Percentiles rank a stretch among this genome's conserved stretches.
phyloP scores from a whole-genome alignment of 352 stramenopile genomes.

The Globisporangium cylindrosporum region DNA sequence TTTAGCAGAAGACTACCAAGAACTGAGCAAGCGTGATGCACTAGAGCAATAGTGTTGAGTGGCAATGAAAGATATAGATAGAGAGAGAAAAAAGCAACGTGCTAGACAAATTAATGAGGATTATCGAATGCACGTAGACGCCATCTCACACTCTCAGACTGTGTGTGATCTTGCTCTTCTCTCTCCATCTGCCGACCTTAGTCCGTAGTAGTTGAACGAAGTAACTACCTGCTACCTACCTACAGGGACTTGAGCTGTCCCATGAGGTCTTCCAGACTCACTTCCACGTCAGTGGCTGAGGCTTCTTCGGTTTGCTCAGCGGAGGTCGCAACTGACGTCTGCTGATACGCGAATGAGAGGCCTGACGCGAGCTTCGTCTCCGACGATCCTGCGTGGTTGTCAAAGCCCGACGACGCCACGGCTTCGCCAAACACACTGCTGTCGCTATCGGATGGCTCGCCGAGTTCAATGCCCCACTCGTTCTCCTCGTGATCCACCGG shows the following conservation, averaged over 20 bases:
- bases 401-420: constrained; percentile 6
- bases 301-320: constrained; percentile 17
- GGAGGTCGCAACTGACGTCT: constrained; percentile 17
- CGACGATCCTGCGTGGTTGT: constrained; percentile 9
- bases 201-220: neutral
- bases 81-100: neutral
- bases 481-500: constrained; percentile 72
- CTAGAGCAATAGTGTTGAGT: neutral
- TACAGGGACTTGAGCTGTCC: constrained; percentile 73
- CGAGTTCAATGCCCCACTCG: constrained; percentile 87
- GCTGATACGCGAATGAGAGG: constrained; percentile 62
- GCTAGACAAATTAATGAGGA: too few species aligned
- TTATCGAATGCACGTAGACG: too few species aligned
- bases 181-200: too few species aligned
- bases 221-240: neutral
- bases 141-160: too few species aligned
- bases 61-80: neutral
- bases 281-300: constrained; percentile 30
- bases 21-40: neutral
- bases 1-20: neutral
- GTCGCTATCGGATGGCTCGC: neutral
- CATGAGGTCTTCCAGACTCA: constrained; percentile 81
- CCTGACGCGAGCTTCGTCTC: constrained; percentile 37
- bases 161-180: neutral
- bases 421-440: constrained; percentile 22